Evolutionary conservation across 2,329 filamentous ascomycete genomes (phyloP).

Genomic region (Fusarium neocosmosporiellum): DNA sequence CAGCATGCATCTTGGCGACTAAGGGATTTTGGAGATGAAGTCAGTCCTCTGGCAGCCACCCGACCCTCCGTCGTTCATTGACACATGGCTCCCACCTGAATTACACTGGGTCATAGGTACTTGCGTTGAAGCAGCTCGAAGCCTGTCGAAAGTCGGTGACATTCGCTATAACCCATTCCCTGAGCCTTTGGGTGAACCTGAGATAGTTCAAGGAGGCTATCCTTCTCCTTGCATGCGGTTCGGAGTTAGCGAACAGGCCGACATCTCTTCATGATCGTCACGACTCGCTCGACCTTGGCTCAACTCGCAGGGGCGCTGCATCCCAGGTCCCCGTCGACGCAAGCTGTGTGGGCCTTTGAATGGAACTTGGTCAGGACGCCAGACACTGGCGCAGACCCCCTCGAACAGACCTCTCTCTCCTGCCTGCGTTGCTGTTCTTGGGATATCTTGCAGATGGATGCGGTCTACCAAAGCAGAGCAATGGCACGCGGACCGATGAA

Average conservation of each 20-base stretch:
- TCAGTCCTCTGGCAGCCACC: constrained; percentile 3
- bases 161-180: background rate
- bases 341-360: constrained; percentile 20
- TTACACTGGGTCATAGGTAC: constrained; percentile 4
- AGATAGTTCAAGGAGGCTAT: background rate
- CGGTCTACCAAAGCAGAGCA: background rate
- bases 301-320: constrained; percentile 24
- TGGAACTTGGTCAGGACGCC: background rate
- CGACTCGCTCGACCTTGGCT: constrained; percentile 4
- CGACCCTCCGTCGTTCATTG: background rate
- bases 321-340: constrained; percentile 14
- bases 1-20: constrained; percentile 3
- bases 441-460: constrained; percentile 5
- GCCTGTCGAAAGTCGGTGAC: background rate
- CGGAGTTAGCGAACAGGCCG: constrained; percentile 12
- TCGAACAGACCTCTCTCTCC: background rate
- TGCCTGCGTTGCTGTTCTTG: constrained; percentile 2
- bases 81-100: background rate
- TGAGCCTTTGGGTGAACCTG: background rate
- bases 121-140: background rate
- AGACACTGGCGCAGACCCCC: constrained; percentile 7
- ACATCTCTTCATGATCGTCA: constrained; percentile 12
- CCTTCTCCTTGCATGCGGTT: constrained; percentile 26
- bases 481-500: background rate
- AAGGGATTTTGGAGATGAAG: background rate